A percentile compares a stretch with the other conserved stretches of the same genome.
Conservation (phyloP, 768 basidiomycete genomes). For the Tulasnella calospora region DNA sequence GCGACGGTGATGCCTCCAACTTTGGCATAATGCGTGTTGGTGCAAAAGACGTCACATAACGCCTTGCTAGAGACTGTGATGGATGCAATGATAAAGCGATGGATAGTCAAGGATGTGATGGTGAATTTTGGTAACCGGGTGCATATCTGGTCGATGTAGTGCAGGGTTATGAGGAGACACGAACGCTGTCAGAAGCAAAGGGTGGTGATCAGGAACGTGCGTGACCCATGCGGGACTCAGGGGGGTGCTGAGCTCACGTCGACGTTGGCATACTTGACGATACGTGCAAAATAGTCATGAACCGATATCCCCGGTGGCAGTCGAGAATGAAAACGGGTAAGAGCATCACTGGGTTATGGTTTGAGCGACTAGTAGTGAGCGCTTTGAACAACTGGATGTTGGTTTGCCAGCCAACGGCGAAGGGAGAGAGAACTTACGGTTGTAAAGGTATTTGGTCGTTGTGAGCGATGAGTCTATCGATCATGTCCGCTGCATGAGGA, state of each 20-base stretch:
- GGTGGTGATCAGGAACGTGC: slow-evolving; percentile 3
- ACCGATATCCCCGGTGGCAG: slow-evolving; percentile 83
- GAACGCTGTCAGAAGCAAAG: slow-evolving; percentile 50
- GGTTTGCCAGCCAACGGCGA: slow-evolving; percentile 5
- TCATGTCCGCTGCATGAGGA: slow-evolving; percentile 73
- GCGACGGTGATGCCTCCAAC: slow-evolving; percentile 89
- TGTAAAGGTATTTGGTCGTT: slow-evolving; percentile 93
- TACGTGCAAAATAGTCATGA: slow-evolving; percentile 88
- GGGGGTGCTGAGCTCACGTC: slow-evolving; percentile 54
- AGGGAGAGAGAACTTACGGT: slow-evolving; percentile 50
- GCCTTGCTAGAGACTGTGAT: slow-evolving; percentile 92
- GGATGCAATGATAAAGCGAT: slow-evolving; percentile 93
- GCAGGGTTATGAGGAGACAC: slow-evolving; percentile 73
- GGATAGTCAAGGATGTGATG: slow-evolving; percentile 91
- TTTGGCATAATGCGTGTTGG: slow-evolving; percentile 89
- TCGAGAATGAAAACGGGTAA: slow-evolving; percentile 95
- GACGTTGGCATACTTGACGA: slow-evolving; percentile 91
- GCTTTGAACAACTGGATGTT: slow-evolving; percentile 31
- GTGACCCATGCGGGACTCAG: slow-evolving; percentile 4
- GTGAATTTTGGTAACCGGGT: slow-evolving; percentile 82
- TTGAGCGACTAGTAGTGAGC: slow-evolving; percentile 25
- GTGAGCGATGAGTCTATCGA: slow-evolving; percentile 87
- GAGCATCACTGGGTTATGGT: slow-evolving; percentile 57
- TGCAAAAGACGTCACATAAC: slow-evolving; percentile 92
- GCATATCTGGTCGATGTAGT: slow-evolving; percentile 93